These are phyloP conservation scores for Durusdinium trenchii DNA, from an alignment of 73 alveolate species.

Conservation along the genomic window DNA sequence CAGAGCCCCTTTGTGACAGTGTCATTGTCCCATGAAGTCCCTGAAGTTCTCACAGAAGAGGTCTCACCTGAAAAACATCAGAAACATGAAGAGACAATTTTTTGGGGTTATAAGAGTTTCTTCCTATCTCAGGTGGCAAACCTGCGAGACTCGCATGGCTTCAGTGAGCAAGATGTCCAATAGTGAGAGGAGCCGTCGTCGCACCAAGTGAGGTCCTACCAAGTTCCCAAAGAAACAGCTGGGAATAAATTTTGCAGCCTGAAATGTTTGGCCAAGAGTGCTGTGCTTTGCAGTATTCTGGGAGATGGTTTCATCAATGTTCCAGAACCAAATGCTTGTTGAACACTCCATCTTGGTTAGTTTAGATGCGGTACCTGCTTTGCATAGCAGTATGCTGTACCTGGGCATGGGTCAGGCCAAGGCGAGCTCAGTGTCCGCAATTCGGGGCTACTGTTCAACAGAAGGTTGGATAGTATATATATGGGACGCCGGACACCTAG, in stretches of 20 bases:
- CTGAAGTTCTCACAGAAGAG: neutral
- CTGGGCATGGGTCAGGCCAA: neutral
- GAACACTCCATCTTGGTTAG: neutral
- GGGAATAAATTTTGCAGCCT: neutral
- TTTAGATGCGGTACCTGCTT: neutral
- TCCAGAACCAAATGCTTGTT: neutral
- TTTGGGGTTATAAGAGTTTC: neutral
- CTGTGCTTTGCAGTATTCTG: neutral
- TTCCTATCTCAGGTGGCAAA: neutral
- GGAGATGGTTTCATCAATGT: neutral
- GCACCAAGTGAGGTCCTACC: neutral
- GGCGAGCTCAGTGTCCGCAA: no score
- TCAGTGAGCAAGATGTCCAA: neutral
- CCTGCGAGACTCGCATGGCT: neutral
- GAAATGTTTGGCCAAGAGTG: neutral
- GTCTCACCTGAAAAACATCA: neutral
- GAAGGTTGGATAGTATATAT: no score
- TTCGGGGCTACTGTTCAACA: neutral
- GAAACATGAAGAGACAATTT: no score
- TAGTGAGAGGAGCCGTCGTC: constrained; percentile 59
- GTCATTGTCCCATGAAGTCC: neutral
- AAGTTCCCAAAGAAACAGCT: neutral
- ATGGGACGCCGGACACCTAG: no score
- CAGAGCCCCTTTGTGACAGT: neutral
- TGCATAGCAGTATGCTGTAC: neutral